phyloP scores from a whole-genome alignment of 176 grass and related monocot genomes.

The Rhipidocladum racemiflorum region DNA sequence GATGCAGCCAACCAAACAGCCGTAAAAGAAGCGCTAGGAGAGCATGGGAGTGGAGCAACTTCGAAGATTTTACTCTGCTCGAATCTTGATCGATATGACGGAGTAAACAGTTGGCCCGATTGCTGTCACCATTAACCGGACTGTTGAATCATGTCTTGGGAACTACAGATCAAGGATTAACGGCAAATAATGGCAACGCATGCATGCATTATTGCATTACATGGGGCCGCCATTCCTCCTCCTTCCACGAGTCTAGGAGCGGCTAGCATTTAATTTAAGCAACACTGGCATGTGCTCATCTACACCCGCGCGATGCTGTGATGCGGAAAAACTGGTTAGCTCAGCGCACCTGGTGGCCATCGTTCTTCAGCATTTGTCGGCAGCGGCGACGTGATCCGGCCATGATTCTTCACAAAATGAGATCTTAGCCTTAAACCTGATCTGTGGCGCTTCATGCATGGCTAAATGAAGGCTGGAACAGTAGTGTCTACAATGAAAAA shows the following conservation, averaged over 20 bases:
- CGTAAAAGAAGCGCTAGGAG: too few species aligned
- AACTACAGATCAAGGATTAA: neutral
- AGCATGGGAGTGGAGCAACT: too few species aligned
- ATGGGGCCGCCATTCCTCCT: too few species aligned
- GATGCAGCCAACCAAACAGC: too few species aligned
- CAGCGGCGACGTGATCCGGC: neutral
- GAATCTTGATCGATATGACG: neutral
- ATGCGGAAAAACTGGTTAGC: constrained; percentile 16
- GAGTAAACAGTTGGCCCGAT: neutral
- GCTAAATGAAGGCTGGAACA: neutral
- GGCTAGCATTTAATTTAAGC: neutral
- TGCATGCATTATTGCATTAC: too few species aligned
- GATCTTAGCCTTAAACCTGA: neutral
- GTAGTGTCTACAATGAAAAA: too few species aligned
- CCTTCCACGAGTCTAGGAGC: too few species aligned
- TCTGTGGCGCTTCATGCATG: neutral
- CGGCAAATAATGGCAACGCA: neutral
- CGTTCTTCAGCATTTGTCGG: constrained; percentile 10
- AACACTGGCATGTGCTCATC: constrained; percentile 9
- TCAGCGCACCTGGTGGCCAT: neutral
- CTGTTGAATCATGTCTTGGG: neutral
- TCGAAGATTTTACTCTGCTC: neutral
- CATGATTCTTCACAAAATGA: neutral
- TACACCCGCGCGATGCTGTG: neutral
- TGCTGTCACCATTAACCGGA: neutral